Conservation (phyloP, 202 grass and related monocot genomes). For the Saccharum hybrid region DNA sequence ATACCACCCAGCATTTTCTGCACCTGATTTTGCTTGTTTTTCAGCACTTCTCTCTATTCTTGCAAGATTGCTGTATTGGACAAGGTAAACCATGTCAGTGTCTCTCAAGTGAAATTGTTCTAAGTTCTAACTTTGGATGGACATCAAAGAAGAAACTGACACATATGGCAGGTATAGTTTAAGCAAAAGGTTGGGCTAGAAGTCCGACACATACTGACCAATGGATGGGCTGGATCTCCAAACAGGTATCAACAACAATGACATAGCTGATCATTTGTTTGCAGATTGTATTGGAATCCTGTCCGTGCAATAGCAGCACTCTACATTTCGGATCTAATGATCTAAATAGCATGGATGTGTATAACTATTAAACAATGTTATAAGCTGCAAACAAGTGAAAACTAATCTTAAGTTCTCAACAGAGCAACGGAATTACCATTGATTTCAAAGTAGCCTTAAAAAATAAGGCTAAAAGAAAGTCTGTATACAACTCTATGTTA, state of each 20-base stretch:
- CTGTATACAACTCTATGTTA: not conserved
- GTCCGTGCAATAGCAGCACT: not conserved
- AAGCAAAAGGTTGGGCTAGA: not conserved
- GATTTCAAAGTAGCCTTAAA: not conserved
- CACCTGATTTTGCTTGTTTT: slow-evolving; percentile 92
- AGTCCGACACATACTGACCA: not conserved
- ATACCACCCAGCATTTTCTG: slow-evolving; percentile 95
- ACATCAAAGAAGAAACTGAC: slow-evolving; percentile 1
- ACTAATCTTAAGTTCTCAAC: not conserved
- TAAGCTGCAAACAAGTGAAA: not conserved
- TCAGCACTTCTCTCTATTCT: slow-evolving; percentile 94
- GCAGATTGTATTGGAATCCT: slow-evolving; percentile 1
- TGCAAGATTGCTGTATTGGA: slow-evolving; percentile 78
- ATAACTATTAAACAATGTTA: slow-evolving; percentile 10
- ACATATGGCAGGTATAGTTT: not conserved
- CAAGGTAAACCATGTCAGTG: slow-evolving; percentile 7
- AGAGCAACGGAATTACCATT: not conserved
- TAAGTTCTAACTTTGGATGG: not conserved
- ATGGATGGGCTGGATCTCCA: not conserved
- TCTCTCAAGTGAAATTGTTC: not conserved
- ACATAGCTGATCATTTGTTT: not conserved
- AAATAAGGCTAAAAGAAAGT: not conserved
- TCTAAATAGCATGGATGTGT: slow-evolving; percentile 7
- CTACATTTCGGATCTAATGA: slow-evolving; percentile 18
- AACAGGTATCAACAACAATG: not conserved